Evolutionary conservation across 2,329 filamentous ascomycete genomes (phyloP), one percentile per base, ranked within the genome.

Genomic region (Botrytis elliptica): DNA sequence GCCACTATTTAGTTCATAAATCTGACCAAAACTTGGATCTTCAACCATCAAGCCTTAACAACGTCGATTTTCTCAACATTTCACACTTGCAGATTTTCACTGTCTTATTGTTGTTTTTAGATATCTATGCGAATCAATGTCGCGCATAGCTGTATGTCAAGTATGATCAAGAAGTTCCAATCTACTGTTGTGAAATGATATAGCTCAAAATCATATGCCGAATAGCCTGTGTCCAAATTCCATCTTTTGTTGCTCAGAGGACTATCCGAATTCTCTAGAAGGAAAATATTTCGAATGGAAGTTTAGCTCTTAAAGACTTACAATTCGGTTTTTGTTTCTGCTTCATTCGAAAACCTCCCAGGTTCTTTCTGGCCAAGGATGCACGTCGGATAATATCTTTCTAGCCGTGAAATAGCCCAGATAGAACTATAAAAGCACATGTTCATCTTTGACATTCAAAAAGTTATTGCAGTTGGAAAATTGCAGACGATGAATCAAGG

Each of bases 1-100:
- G 9, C 4, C 2, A 12, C 0, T 10, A 5, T 14, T 12, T 52
- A 10, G 1, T 2, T 6, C 22, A 25, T 10, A 25, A 14, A 10
- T n/a, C 4, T 9, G 4, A 52, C 10, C 4, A 25, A 6, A 25
- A 1, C 22, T 52, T 25, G 4, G 22, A 25, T 14, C 22, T 52
- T 25, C 22, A 4, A 52, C 14, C 20, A 0, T 49, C 10, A 25
- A 25, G 10, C 4, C 46, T 25, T 25, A 25, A 12, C 14, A 25
- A 1, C 4, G 5, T 52, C 46, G 2, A 52, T 25, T 52, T 2
- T 14, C 10, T 52, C 22, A 5, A 12, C 9, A 10, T 1, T 14
- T 52, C 3, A 52, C 14, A 52, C 22, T 12, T 14, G 8, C 4
- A 12, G 9, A 49, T 14, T 25, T 52, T 52, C 10, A 4, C 46